These are phyloP conservation scores for Daldinia sp. DNA, from an alignment of 2,329 filamentous ascomycete species.

Conservation along the genomic window DNA sequence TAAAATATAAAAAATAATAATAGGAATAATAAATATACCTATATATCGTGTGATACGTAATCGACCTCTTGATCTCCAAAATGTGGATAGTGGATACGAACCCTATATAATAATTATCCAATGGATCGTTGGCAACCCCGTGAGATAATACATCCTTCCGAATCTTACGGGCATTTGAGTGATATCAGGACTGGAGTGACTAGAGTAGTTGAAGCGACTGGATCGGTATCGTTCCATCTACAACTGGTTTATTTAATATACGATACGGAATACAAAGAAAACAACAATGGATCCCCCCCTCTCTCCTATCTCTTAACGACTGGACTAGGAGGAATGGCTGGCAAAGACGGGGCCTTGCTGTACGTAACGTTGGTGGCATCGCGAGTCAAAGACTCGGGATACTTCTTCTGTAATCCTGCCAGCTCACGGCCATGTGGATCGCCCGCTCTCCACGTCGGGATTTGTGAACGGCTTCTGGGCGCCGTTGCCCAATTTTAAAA, in stretches of 20 bases:
- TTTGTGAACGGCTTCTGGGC: conserved; percentile 27
- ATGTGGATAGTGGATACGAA: conserved; percentile 12
- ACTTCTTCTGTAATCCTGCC: conserved; percentile 22
- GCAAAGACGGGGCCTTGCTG: background rate
- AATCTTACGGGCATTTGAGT: background rate
- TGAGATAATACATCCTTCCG: background rate
- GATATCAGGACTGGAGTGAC: background rate
- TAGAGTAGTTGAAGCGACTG: background rate
- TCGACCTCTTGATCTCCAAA: conserved; percentile 1
- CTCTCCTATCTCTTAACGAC: background rate
- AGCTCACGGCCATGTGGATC: conserved; percentile 29
- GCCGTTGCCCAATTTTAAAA: conserved; percentile 10
- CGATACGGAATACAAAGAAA: conserved; percentile 4
- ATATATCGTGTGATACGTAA: conserved; percentile 18
- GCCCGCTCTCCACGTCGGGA: conserved; percentile 32
- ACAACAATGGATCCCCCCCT: background rate
- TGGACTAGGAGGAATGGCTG: background rate
- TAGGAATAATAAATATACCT: too few relatives aligned
- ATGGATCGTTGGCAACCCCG: background rate
- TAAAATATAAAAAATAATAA: too few relatives aligned
- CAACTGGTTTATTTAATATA: background rate
- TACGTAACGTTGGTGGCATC: conserved; percentile 22
- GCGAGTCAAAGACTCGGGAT: conserved; percentile 23
- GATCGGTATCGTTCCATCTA: background rate
- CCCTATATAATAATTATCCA: conserved; percentile 2